Base-by-base conservation (phyloP, 2,329 filamentous ascomycete genomes). In the Bipolaris zeicola region DNA sequence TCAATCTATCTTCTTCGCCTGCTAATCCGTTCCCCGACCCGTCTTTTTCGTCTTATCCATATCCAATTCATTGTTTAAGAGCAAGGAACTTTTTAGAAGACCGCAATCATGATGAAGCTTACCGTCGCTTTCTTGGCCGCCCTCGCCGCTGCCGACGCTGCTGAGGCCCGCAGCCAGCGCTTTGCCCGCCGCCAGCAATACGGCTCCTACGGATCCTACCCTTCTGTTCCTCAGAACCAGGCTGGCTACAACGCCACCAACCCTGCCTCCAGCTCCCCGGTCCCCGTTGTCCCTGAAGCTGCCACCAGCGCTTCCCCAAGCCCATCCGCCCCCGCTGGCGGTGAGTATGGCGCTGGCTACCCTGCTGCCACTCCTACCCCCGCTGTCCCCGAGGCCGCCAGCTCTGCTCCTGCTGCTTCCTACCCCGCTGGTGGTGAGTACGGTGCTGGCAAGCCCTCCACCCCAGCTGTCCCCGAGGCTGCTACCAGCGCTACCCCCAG, bases 51-150 rank as follows among this genome's bases (percentile, higher is more conserved):
- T 61, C 63, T 65, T 28, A 44, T 38, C 18, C 37, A 61, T 62
- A 61, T 60, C 64, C 28, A 57, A 57, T 44, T 52, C 57, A 57
- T 46, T 39, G 39, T 58, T 62, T 46, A 69, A 70, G 59, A 72
- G 50, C 69, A 65, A 68, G 54, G 64, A 69, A 61, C 51, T 47
- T 50, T 50, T 55, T 60, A 33, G 28, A 31, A 60, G 51, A 20
- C 34, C 37, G 18, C 61, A 42, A 54, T 50, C 51, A 58, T 61
- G 48, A 72, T 72, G 70, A 72, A 72, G 67, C 67, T 71, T 53
- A 72, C 70, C 5, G 62, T 72, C 60, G 64, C 70, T 50, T 72
- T 72, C 65, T 62, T 72, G 50, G 68, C 68, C 24, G 61, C 70
- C 47, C 67, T 72, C 41, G 70, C 70, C 14, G 66, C 68, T 31